Base-by-base conservation (phyloP, 1,284 basidiomycete genomes). In the Cryptococcus sp. region DNA sequence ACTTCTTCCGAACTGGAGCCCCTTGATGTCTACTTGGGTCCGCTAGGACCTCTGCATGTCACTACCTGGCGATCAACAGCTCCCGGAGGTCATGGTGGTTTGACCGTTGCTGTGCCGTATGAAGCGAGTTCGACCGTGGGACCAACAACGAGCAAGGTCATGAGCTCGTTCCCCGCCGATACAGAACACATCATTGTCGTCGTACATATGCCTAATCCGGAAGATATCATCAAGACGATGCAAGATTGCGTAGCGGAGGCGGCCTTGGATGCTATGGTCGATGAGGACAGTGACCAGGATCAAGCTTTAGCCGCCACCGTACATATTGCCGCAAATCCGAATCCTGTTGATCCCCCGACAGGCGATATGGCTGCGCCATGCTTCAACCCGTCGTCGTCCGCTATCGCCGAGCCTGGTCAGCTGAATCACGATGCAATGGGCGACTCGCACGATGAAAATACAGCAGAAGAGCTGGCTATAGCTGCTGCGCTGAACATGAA, bases 1-100 rank as follows among this genome's bases (percentile, higher is more conserved):
- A 5, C 26, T 37, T 25, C n/a, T 22, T 16, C 49, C 52, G 29
- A 62, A 39, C 38, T 64, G 44, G 65, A 69, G n/a, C 85, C 90
- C 2, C 81, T 94, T 38, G 88, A 93, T 63, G 86, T 95, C 13
- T 96, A 93, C 79, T 83, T 94, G 5, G 93, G 93, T 23, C 89
- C 88, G 59, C 80, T 95, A 15, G 93, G 93, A 0, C 93, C 93
- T 4, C 82, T 95, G 43, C 82, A 81, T 1, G 57, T 63, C 11
- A 57, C 70, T 15, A 66, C 65, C 0, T 78, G 69, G 67, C 64
- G 66, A 25, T 76, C 74, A 6, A 66, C 67, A 5, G 72, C 72
- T 4, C 68, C 67, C 1, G 37, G 25, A 5, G 51, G 39, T 23
- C 46, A 29, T n/a, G 25, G 26, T 3, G 20, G 16, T 34, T 17